These are phyloP conservation scores for Mortierella polycephala DNA, from an alignment of 371 early-diverging fungal genomes.

Conservation along the genomic window DNA sequence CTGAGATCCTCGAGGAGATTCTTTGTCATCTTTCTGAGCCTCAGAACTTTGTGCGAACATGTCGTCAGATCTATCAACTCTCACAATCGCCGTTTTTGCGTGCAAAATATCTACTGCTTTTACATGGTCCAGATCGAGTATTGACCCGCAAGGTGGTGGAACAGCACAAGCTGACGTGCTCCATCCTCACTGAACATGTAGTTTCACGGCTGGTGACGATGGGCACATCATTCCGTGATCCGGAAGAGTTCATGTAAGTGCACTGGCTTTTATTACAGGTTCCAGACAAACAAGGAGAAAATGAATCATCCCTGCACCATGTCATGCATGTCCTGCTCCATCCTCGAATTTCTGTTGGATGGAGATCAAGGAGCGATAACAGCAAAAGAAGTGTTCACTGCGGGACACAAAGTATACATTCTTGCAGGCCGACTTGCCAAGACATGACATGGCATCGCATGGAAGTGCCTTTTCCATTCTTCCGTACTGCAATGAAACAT, in stretches of 20 bases:
- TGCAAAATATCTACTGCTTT: conserved; percentile 32
- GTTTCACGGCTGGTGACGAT: conserved; percentile 29
- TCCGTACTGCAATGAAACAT: too few relatives aligned
- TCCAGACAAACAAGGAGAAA: background rate
- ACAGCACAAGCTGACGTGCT: conserved; percentile 20
- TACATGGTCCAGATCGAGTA: conserved; percentile 38
- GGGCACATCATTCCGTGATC: conserved; percentile 43
- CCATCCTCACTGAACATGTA: conserved; percentile 36
- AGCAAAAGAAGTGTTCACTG: background rate
- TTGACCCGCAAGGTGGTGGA: conserved; percentile 39
- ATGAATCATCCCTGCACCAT: background rate
- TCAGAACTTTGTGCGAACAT: conserved; percentile 27
- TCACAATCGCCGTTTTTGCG: conserved; percentile 26
- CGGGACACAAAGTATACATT: background rate
- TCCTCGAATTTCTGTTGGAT: conserved; percentile 30
- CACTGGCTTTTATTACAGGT: too few relatives aligned
- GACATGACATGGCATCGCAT: background rate
- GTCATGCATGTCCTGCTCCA: background rate
- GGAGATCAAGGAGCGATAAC: conserved; percentile 52
- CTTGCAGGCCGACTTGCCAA: background rate
- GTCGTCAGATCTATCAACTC: conserved; percentile 26
- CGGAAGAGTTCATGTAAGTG: conserved; percentile 54
- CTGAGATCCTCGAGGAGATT: conserved; percentile 45
- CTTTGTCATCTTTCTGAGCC: conserved; percentile 24
- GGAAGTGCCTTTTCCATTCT: too few relatives aligned